These are phyloP conservation scores for Gamarada debralockiae DNA, from an alignment of 495 filamentous ascomycete genomes.

Conservation along the genomic window DNA sequence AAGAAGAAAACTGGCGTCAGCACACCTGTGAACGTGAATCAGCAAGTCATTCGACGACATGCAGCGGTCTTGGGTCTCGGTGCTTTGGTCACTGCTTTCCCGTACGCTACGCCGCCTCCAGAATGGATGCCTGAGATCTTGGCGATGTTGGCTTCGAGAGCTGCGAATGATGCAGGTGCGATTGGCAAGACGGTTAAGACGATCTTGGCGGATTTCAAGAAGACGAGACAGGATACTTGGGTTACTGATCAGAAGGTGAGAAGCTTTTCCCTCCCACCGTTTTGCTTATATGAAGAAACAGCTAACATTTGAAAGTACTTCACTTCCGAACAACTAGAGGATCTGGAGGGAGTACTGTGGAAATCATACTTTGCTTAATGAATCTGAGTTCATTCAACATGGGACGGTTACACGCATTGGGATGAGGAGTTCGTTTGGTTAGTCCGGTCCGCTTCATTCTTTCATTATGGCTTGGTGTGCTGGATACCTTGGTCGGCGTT, in stretches of 20 bases:
- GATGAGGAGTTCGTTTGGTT: too few relatives aligned
- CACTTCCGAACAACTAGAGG: slow-evolving; percentile 85
- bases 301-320: slow-evolving; percentile 64
- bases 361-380: slow-evolving; percentile 95
- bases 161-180: slow-evolving; percentile 83
- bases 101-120: slow-evolving; percentile 89
- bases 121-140: slow-evolving; percentile 92
- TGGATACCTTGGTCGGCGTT: background rate
- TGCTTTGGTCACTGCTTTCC: slow-evolving; percentile 92
- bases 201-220: slow-evolving; percentile 96
- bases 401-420: too few relatives aligned
- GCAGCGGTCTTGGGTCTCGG: slow-evolving; percentile 92
- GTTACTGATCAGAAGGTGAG: slow-evolving; percentile 92
- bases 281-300: background rate
- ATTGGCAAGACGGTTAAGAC: slow-evolving; percentile 98
- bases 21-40: slow-evolving; percentile 75
- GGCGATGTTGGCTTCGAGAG: slow-evolving; percentile 76
- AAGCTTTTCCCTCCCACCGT: background rate
- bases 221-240: slow-evolving; percentile 99
- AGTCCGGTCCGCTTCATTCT: too few relatives aligned
- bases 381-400: background rate
- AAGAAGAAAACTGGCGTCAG: slow-evolving; percentile 56
- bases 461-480: background rate
- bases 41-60: slow-evolving; percentile 76
- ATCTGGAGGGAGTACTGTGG: slow-evolving; percentile 95